These are phyloP conservation scores for Cryphonectria carpinicola DNA, from an alignment of 2,329 filamentous ascomycete species.

Conservation along the genomic window DNA sequence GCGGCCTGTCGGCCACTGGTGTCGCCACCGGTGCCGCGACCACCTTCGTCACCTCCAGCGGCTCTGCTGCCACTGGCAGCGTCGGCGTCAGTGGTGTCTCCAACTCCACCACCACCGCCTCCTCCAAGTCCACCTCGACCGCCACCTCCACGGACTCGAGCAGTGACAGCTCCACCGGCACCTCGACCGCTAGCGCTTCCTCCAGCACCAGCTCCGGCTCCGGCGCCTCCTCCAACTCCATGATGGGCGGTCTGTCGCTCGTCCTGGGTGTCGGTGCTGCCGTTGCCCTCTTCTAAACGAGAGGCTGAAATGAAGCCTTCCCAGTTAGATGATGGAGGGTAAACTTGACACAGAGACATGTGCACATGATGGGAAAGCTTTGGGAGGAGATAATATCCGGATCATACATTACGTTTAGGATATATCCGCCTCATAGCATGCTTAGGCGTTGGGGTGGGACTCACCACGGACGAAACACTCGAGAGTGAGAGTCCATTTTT, in stretches of 20 bases:
- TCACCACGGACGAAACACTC: background rate
- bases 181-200: background rate
- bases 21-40: background rate
- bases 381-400: background rate
- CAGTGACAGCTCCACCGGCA: background rate
- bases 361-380: slow-evolving; percentile 4
- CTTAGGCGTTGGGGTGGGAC: slow-evolving; percentile 10
- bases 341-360: background rate
- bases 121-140: background rate
- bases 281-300: slow-evolving; percentile 15
- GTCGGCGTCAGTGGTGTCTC: background rate
- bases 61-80: slow-evolving; percentile 5
- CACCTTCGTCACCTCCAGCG: slow-evolving; percentile 3
- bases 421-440: background rate
- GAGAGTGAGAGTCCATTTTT: background rate
- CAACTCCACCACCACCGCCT: slow-evolving; percentile 16
- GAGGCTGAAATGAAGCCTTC: background rate
- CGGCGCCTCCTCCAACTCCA: background rate
- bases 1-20: background rate
- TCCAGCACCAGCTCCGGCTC: slow-evolving; percentile 14
- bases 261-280: slow-evolving; percentile 17
- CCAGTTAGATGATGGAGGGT: too few relatives aligned
- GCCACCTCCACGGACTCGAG: slow-evolving; percentile 2
- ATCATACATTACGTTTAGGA: background rate
- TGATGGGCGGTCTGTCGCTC: slow-evolving; percentile 16